A percentile compares a stretch with the other conserved stretches of the same genome.
Conservation (phyloP, 2,329 filamentous ascomycete genomes). For the Teratosphaeria pseudoeucalypti region DNA sequence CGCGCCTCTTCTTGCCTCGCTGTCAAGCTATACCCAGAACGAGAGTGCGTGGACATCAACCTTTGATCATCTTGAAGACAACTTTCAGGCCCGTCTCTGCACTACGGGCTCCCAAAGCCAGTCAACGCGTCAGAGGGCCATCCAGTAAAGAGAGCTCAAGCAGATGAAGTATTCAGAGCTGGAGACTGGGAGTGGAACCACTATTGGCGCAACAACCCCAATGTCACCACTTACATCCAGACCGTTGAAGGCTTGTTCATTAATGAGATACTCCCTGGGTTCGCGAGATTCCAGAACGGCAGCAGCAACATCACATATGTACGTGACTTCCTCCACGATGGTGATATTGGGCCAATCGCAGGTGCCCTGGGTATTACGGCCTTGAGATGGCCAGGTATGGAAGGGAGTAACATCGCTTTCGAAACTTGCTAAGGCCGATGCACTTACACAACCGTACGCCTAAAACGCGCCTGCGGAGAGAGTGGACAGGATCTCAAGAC, state of each 20-base stretch:
- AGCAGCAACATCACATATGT: background rate
- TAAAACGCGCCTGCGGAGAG: background rate
- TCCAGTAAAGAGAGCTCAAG: background rate
- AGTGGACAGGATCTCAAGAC: background rate
- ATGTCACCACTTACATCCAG: background rate
- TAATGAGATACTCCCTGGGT: background rate
- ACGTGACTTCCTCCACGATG: background rate
- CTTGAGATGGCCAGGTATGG: background rate
- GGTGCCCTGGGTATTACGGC: background rate
- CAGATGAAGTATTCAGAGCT: background rate
- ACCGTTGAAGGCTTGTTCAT: constrained; percentile 1
- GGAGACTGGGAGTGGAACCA: constrained; percentile 1
- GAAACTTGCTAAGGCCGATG: background rate
- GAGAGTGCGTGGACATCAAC: background rate
- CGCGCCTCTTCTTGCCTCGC: background rate
- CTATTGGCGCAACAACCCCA: background rate
- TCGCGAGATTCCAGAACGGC: background rate
- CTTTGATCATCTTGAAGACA: background rate
- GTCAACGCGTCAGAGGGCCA: background rate
- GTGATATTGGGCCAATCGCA: background rate
- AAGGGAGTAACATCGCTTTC: background rate
- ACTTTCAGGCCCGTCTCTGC: background rate
- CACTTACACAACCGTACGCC: background rate
- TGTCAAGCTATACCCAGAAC: background rate
- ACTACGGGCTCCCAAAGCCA: background rate